Evolutionary conservation across 768 basidiomycete genomes (phyloP), one percentile per base, ranked within the genome.

Genomic region (Leccinum fibrillosum): DNA sequence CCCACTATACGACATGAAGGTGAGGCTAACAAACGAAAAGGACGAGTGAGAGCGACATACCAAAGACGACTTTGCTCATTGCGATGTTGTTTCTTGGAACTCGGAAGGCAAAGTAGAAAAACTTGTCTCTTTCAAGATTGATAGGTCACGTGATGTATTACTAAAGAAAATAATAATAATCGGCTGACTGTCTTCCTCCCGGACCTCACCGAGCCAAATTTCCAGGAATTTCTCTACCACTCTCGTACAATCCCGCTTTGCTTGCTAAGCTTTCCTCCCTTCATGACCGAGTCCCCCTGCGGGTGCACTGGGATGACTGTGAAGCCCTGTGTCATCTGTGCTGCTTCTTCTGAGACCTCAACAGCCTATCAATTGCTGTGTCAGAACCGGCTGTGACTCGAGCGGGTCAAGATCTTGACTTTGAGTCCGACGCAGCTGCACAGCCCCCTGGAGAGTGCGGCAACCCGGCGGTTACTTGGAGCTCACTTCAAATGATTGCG

Each of bases 21-120:
- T 68, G 42, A 64, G 66, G 1, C 9, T 6, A 25, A 35, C 32
- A n/a, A 26, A 28, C 1, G 4, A n/a, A 13, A 8, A 3, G 32
- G n/a, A 51, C 45, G 34, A 44, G 4, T 9, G 1, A 15, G 13
- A 28, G 15, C 30, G 9, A 74, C 82, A 56, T 63, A 88, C 89
- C 88, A 62, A 88, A 88, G 15, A 88, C 86, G 8, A 88, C 86
- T 71, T 86, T 87, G 64, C 86, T 87, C 84, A 86, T 86, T 30
- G 15, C 1, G 13, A 11, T 23, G 19, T 52, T 15, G 17, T 48
- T 19, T 17, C 39, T 32, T 23, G 13, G 23, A 11, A 55, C 26
- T 28, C 26, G 34, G 28, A 11, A 19, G 49, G 2, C 15, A 35
- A 13, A 28, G 26, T 28, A 28, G 17, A 21, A 35, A 21, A 34